Evolutionary conservation across 2,329 filamentous ascomycete genomes (phyloP), one percentile per base, ranked within the genome.

Genomic region (Onygena corvina): DNA sequence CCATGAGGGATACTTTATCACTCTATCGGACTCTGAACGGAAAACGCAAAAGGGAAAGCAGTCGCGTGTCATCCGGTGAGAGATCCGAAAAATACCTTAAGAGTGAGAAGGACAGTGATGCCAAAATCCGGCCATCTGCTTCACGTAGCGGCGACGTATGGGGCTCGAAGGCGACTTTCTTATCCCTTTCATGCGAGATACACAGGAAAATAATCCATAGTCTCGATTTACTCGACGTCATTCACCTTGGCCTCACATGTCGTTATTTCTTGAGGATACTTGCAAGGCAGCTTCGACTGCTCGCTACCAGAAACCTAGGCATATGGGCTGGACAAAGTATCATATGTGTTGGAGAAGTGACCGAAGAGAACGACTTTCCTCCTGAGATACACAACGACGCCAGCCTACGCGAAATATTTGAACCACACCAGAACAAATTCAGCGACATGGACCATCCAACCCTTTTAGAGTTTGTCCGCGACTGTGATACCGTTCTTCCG

Each of bases 171-270:
- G n/a, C 44, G 11, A n/a, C 21, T 18, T 16, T 46, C 44, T 5
- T 14, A 9, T 6, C n/a, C n/a, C 44, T 46, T 14, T 29, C 44
- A 2, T 1, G 9, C 27, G 12, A 33, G 5, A n/a, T 46, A 3
- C 29, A 31, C 20, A 11, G 16, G 4, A 14, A 14, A 25, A 47
- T 47, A 2, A 11, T 47, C 18, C 18, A 47, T 4, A 14, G 36
- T 20, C 33, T 47, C 3, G 14, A 36, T 14, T 16, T 36, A 14
- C 9, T 35, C 9, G 21, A 27, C n/a, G 18, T 34, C 12, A 36
- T 47, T 12, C 30, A 47, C 14, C 33, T 47, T 47, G 30, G 30
- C 14, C 46, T 47, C 12, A 47, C 46, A 25, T 47, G 18, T 5
- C 46, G 46, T 4, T 33, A 18, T 12, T 47, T 47, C 16, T 20